phyloP scores from a whole-genome alignment of 2,329 filamentous ascomycete genomes.

The Neofusicoccum cordaticola region DNA sequence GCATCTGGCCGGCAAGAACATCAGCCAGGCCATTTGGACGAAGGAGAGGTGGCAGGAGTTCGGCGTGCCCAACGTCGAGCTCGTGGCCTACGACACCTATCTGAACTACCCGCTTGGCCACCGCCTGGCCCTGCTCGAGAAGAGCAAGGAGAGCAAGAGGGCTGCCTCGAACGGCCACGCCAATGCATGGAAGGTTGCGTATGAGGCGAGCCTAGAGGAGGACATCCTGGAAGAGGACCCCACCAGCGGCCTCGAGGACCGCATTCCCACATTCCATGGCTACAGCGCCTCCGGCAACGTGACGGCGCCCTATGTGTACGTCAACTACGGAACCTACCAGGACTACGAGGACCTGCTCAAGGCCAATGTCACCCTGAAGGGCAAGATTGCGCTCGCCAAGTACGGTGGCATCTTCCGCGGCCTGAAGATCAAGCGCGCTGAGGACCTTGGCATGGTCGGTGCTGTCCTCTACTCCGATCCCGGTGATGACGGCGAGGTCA shows the following conservation, averaged over 20 bases:
- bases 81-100: slow-evolving; percentile 52
- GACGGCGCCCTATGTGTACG: slow-evolving; percentile 80
- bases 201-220: slow-evolving; percentile 77
- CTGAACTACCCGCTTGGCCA: slow-evolving; percentile 51
- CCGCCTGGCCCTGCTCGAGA: slow-evolving; percentile 44
- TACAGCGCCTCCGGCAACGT: slow-evolving; percentile 93
- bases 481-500: slow-evolving; percentile 79
- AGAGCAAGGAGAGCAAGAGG: slow-evolving; percentile 59
- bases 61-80: slow-evolving; percentile 43
- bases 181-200: slow-evolving; percentile 61
- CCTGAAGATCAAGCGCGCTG: slow-evolving; percentile 86
- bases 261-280: slow-evolving; percentile 89
- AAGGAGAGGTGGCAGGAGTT: slow-evolving; percentile 49
- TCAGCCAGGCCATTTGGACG: slow-evolving; percentile 53
- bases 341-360: slow-evolving; percentile 80
- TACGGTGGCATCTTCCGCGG: slow-evolving; percentile 88
- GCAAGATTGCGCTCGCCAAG: slow-evolving; percentile 82
- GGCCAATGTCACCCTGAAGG: slow-evolving; percentile 71
- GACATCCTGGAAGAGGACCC: slow-evolving; percentile 80
- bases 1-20: slow-evolving; percentile 52
- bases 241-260: slow-evolving; percentile 67
- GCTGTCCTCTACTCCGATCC: slow-evolving; percentile 82
- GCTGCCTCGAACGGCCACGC: slow-evolving; percentile 36
- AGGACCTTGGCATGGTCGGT: slow-evolving; percentile 88
- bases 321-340: slow-evolving; percentile 83